phyloP scores from a whole-genome alignment of 2,329 filamentous ascomycete genomes.

The Cyanodermella asteris region DNA sequence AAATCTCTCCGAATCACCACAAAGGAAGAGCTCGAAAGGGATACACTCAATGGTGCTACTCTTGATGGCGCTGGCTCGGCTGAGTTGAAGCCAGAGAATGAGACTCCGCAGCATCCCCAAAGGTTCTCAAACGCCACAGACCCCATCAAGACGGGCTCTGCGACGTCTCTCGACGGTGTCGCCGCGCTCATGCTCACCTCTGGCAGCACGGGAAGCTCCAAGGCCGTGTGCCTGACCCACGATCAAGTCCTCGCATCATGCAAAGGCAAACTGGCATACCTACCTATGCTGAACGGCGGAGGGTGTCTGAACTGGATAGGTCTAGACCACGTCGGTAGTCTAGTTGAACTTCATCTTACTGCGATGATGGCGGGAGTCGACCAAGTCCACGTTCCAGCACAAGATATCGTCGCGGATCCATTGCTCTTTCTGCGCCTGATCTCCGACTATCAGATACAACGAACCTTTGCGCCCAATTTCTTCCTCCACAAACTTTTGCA shows the following conservation, averaged over 20 bases:
- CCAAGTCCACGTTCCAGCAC: constrained; percentile 25
- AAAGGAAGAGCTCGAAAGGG: too few species aligned
- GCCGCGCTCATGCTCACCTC: constrained; percentile 30
- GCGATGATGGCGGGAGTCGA: constrained; percentile 20
- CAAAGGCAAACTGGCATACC: constrained; percentile 16
- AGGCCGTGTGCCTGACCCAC: constrained; percentile 26
- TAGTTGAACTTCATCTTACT: constrained; percentile 30
- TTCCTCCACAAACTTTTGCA: constrained; percentile 12
- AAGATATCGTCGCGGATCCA: constrained; percentile 20
- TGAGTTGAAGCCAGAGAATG: too few species aligned
- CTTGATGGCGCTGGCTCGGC: too few species aligned
- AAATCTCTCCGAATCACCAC: too few species aligned
- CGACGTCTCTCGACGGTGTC: constrained; percentile 6
- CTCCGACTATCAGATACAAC: constrained; percentile 19
- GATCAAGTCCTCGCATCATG: constrained; percentile 21
- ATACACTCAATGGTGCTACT: too few species aligned
- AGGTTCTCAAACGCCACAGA: too few species aligned
- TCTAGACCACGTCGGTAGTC: constrained; percentile 31
- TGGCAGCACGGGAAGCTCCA: constrained; percentile 28
- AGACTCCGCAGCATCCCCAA: too few species aligned
- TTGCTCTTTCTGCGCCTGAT: constrained; percentile 18
- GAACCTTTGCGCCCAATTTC: constrained; percentile 26
- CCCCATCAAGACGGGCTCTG: constrained; percentile 4
- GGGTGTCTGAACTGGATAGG: constrained; percentile 27
- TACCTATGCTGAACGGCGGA: constrained; percentile 11